These are phyloP conservation scores for Eutypella sp. DNA, from an alignment of 2,329 filamentous ascomycete species.

Conservation along the genomic window DNA sequence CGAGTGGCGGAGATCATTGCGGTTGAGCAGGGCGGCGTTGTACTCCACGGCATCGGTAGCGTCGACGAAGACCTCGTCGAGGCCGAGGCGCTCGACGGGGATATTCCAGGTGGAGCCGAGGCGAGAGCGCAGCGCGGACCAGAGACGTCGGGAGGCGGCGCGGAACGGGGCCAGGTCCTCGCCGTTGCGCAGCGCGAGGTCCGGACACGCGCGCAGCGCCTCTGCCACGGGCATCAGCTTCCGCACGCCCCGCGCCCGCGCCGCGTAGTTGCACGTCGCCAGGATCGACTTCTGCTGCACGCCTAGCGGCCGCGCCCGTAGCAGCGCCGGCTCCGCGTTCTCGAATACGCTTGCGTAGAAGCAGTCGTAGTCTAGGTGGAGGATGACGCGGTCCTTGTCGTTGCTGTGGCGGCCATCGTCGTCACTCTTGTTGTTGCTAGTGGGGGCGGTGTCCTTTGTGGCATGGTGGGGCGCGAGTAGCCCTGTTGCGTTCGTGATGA, in stretches of 20 bases:
- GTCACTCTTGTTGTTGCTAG: slow-evolving; percentile 36
- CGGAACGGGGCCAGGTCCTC: slow-evolving; percentile 84
- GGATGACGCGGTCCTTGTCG: slow-evolving; percentile 63
- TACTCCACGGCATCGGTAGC: slow-evolving; percentile 83
- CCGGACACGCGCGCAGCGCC: slow-evolving; percentile 73
- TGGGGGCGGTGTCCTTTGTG: slow-evolving; percentile 10
- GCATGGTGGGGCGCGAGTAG: not conserved
- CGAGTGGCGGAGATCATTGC: slow-evolving; percentile 56
- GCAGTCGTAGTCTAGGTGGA: slow-evolving; percentile 87
- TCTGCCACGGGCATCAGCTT: slow-evolving; percentile 86
- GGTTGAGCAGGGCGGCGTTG: slow-evolving; percentile 69
- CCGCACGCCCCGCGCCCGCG: slow-evolving; percentile 63
- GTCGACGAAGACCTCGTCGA: slow-evolving; percentile 86
- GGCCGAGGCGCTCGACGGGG: slow-evolving; percentile 75
- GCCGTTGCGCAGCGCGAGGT: slow-evolving; percentile 78
- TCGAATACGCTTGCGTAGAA: slow-evolving; percentile 94
- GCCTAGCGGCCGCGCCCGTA: slow-evolving; percentile 70
- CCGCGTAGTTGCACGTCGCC: slow-evolving; percentile 92
- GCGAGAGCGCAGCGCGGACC: slow-evolving; percentile 56
- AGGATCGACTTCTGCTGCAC: slow-evolving; percentile 92
- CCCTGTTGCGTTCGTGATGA: not conserved
- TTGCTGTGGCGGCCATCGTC: slow-evolving; percentile 41
- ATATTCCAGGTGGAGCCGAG: slow-evolving; percentile 67
- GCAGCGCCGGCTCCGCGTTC: slow-evolving; percentile 68
- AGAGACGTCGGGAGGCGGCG: slow-evolving; percentile 77